phyloP scores from a whole-genome alignment of 805 yeast genomes.

The Metschnikowia kofuensis region DNA sequence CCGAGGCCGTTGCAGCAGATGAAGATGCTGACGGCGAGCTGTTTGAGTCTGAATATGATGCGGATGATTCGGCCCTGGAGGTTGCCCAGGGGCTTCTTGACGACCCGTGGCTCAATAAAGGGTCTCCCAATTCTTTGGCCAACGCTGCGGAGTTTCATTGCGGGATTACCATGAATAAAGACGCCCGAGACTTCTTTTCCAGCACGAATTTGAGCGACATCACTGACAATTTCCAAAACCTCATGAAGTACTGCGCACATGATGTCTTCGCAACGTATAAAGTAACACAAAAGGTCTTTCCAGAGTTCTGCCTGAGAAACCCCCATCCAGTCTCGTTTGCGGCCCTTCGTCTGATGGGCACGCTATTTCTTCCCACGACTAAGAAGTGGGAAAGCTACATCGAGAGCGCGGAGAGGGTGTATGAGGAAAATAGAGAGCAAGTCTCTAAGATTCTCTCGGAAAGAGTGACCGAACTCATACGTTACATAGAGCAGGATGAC shows the following conservation, averaged over 20 bases:
- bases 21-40: conserved; percentile 12
- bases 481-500: conserved; percentile 33
- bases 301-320: conserved; percentile 60
- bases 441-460: conserved; percentile 57
- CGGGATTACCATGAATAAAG: conserved; percentile 62
- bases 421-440: conserved; percentile 52
- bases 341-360: conserved; percentile 71
- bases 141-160: conserved; percentile 82
- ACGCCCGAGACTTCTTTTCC: conserved; percentile 61
- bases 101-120: conserved; percentile 83
- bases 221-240: conserved; percentile 50
- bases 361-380: conserved; percentile 76
- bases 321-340: conserved; percentile 97
- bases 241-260: conserved; percentile 78
- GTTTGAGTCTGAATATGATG: conserved; percentile 4
- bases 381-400: conserved; percentile 70
- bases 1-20: conserved; percentile 15
- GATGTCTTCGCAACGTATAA: conserved; percentile 77
- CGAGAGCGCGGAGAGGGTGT: conserved; percentile 62
- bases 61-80: conserved; percentile 21
- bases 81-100: conserved; percentile 37
- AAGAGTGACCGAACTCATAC: conserved; percentile 60
- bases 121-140: conserved; percentile 75
- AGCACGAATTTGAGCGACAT: conserved; percentile 53
- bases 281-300: conserved; percentile 67